Conservation (phyloP, 2,329 filamentous ascomycete genomes). For the Ceratocystis ficicola region DNA sequence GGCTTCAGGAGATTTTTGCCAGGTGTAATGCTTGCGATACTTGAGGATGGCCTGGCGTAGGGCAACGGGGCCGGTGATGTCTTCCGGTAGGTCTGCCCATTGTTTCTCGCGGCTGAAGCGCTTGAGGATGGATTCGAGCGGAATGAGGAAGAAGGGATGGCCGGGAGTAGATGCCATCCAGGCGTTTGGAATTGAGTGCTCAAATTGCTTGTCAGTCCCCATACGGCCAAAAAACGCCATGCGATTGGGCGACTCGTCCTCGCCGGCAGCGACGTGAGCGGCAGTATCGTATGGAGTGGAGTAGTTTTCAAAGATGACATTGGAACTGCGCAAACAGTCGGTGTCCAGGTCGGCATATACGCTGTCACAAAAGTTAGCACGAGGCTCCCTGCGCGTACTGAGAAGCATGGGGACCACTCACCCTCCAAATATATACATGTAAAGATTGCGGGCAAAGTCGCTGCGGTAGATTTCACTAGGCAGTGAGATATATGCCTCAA, state of each 20-base stretch:
- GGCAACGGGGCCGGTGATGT: conserved; percentile 23
- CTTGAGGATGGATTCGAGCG: conserved; percentile 24
- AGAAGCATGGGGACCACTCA: conserved; percentile 21
- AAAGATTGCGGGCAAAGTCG: conserved; percentile 29
- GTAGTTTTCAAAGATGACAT: conserved; percentile 25
- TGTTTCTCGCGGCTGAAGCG: conserved; percentile 11
- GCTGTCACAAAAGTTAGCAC: conserved; percentile 15
- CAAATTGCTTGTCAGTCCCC: conserved; percentile 27
- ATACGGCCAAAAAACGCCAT: conserved; percentile 29
- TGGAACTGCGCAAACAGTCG: conserved; percentile 27
- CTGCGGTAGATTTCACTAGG: conserved; percentile 29
- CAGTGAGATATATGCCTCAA: conserved; percentile 27
- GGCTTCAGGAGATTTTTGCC: background rate
- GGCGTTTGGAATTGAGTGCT: conserved; percentile 30
- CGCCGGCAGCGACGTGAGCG: background rate
- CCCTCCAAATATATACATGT: conserved; percentile 32
- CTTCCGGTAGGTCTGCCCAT: conserved; percentile 17
- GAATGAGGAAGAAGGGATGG: conserved; percentile 29
- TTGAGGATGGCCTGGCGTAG: conserved; percentile 21
- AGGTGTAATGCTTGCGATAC: conserved; percentile 19
- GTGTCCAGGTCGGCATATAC: conserved; percentile 29
- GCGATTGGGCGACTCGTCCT: conserved; percentile 12
- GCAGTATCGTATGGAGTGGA: conserved; percentile 18
- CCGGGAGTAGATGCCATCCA: conserved; percentile 31
- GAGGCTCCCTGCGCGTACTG: no score